Conservation (phyloP, 2,329 filamentous ascomycete genomes). For the Cryphonectria naterciae region DNA sequence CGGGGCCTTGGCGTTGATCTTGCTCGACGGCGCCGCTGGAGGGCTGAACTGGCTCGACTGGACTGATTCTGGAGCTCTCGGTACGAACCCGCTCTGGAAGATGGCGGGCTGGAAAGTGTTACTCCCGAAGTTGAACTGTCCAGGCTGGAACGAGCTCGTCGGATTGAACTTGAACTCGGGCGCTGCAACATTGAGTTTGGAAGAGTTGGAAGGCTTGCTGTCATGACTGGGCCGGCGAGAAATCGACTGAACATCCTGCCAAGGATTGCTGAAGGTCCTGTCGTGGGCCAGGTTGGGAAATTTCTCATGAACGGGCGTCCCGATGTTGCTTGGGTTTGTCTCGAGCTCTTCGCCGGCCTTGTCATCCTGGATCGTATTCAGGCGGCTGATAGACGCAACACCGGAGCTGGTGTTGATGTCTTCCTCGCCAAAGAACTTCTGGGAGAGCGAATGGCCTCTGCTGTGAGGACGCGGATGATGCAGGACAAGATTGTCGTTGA, state of each 20-base stretch:
- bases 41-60: constrained; percentile 47
- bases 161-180: constrained; percentile 84
- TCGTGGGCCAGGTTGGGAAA: constrained; percentile 55
- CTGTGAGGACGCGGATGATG: constrained; percentile 77
- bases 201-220: constrained; percentile 70
- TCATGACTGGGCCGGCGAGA: constrained; percentile 59
- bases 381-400: constrained; percentile 43
- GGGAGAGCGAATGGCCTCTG: constrained; percentile 71
- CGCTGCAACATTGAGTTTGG: constrained; percentile 82
- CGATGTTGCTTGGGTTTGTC: constrained; percentile 74
- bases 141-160: constrained; percentile 53
- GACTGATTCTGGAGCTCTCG: constrained; percentile 41
- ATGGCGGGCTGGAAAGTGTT: constrained; percentile 53
- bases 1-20: constrained; percentile 71
- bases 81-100: constrained; percentile 46
- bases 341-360: constrained; percentile 69
- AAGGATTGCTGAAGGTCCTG: constrained; percentile 65
- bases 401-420: constrained; percentile 46
- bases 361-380: constrained; percentile 46
- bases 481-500: constrained; percentile 59
- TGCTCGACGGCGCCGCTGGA: constrained; percentile 47
- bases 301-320: constrained; percentile 61
- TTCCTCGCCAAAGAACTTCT: constrained; percentile 66
- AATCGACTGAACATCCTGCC: constrained; percentile 56
- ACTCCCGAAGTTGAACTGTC: constrained; percentile 54